Evolutionary conservation across 345 rosid genomes (phyloP).

Genomic region (Lepidium sativum): DNA sequence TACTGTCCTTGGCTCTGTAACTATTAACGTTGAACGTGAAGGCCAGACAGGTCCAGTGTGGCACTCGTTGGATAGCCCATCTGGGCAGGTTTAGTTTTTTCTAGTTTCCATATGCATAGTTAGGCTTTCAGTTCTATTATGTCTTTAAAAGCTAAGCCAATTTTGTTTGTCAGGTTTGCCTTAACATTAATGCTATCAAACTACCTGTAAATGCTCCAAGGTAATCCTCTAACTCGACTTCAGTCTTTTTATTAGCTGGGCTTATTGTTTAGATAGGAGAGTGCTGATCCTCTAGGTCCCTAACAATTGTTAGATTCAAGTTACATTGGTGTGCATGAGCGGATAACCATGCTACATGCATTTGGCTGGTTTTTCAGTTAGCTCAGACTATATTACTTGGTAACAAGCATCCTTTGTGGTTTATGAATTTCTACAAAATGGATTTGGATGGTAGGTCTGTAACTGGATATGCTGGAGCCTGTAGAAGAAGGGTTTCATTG

Average conservation of each 20-base stretch:
- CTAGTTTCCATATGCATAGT: slow-evolving; percentile 3
- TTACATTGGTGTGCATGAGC: not conserved
- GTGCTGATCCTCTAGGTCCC: not conserved
- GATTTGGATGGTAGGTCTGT: slow-evolving; percentile 36
- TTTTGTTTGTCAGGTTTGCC: slow-evolving; percentile 65
- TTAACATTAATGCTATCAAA: slow-evolving; percentile 69
- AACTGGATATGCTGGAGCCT: slow-evolving; percentile 66
- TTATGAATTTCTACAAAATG: slow-evolving; percentile 5
- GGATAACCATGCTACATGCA: not conserved
- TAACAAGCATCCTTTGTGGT: not conserved
- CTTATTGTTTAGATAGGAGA: not conserved
- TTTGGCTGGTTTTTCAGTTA: not conserved
- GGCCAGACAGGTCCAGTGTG: slow-evolving; percentile 87
- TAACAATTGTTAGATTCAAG: not conserved
- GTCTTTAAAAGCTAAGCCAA: slow-evolving; percentile 11
- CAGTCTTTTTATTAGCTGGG: not conserved
- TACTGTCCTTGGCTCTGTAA: slow-evolving; percentile 91
- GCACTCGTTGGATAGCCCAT: slow-evolving; percentile 79
- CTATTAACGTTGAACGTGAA: slow-evolving; percentile 75
- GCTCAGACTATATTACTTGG: not conserved
- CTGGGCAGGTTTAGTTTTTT: slow-evolving; percentile 73
- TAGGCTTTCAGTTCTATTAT: not conserved
- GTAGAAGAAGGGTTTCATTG: slow-evolving; percentile 57
- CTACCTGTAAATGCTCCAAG: slow-evolving; percentile 55
- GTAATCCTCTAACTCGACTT: slow-evolving; percentile 31